phyloP scores from a whole-genome alignment of 306 rosid genomes.

The Boehmeria nivea region DNA sequence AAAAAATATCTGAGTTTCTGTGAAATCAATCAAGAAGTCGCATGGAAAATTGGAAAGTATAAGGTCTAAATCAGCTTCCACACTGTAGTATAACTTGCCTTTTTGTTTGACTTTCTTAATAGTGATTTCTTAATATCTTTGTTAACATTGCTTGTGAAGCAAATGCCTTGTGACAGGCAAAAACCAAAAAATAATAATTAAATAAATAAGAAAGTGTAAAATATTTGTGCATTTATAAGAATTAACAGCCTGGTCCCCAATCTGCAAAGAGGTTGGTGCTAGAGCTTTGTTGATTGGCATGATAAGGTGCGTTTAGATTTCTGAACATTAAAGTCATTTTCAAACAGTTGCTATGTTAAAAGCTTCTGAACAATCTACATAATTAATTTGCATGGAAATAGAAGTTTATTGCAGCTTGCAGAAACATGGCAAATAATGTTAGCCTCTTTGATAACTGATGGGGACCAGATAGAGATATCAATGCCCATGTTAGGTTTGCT shows the following conservation, averaged over 20 bases:
- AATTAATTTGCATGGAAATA: not conserved
- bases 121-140: not conserved
- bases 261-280: constrained; percentile 16
- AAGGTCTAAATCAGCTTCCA: not conserved
- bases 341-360: constrained; percentile 18
- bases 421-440: constrained; percentile 7
- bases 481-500: constrained; percentile 16
- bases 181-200: no score
- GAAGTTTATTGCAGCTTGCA: constrained; percentile 13
- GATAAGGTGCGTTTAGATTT: constrained; percentile 35
- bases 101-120: not conserved
- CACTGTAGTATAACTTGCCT: not conserved
- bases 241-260: constrained; percentile 26
- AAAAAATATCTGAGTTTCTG: not conserved
- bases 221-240: constrained; percentile 18
- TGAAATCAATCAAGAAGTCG: not conserved
- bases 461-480: constrained; percentile 15
- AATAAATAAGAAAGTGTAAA: constrained; percentile 3
- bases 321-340: constrained; percentile 33
- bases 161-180: no score
- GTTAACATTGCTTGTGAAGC: not conserved
- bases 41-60: constrained; percentile 10
- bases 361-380: constrained; percentile 2
- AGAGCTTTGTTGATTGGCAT: constrained; percentile 12
- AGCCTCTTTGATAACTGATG: constrained; percentile 4